Evolutionary conservation across 257 asterid species (phyloP).

Genomic region (Echites panduratus): DNA sequence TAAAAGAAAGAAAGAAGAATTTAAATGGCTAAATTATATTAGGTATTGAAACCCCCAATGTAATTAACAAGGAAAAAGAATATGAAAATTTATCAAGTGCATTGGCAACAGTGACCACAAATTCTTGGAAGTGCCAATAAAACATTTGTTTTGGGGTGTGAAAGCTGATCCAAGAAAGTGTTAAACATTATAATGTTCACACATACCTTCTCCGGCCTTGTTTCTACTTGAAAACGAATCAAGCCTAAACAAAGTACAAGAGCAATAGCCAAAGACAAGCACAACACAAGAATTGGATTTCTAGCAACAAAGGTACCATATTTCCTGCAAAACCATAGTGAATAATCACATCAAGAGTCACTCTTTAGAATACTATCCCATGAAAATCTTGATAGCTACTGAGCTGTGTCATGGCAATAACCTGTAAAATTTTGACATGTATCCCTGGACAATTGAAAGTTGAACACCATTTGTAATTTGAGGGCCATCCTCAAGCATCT

Average conservation of each 20-base stretch:
- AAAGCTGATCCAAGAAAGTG: background rate
- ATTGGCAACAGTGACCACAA: background rate
- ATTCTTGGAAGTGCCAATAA: background rate
- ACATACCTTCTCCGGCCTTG: slow-evolving; percentile 93
- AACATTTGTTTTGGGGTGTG: background rate
- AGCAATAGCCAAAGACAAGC: slow-evolving; percentile 67
- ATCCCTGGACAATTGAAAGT: slow-evolving; percentile 95
- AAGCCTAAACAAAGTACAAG: slow-evolving; percentile 86
- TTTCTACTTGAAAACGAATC: slow-evolving; percentile 87
- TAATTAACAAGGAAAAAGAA: background rate
- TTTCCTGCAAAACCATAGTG: slow-evolving; percentile 55
- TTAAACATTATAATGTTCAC: background rate
- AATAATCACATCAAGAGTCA: slow-evolving; percentile 24
- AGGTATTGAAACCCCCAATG: background rate
- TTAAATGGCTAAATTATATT: no score
- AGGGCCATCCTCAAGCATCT: slow-evolving; percentile 94
- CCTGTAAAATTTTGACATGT: slow-evolving; percentile 95
- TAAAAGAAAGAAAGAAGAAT: background rate
- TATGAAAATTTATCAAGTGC: background rate
- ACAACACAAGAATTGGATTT: slow-evolving; percentile 75
- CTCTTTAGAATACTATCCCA: slow-evolving; percentile 13
- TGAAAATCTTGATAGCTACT: slow-evolving; percentile 14
- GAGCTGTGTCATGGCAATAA: slow-evolving; percentile 22
- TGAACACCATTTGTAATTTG: slow-evolving; percentile 78
- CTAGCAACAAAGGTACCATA: slow-evolving; percentile 99